These are phyloP conservation scores for Secale cereale DNA, from an alignment of 176 grass and related monocot species.

Conservation along the genomic window DNA sequence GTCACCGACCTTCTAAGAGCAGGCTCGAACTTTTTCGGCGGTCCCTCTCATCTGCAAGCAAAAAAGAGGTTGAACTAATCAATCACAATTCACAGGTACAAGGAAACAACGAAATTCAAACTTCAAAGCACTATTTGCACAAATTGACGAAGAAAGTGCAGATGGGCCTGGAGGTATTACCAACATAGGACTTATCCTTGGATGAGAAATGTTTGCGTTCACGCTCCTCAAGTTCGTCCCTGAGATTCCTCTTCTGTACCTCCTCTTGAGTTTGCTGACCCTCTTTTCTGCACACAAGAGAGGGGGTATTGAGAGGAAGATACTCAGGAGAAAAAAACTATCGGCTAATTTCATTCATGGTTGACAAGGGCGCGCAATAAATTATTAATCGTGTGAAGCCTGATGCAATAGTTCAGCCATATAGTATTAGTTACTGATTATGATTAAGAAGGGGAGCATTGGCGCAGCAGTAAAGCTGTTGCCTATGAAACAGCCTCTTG, in stretches of 20 bases:
- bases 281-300: conserved; percentile 55
- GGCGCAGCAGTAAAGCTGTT: too few species aligned
- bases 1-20: conserved; percentile 63
- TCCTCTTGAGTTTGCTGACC: conserved; percentile 84
- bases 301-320: background rate
- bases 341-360: background rate
- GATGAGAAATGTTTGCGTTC: conserved; percentile 68
- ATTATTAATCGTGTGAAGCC: background rate
- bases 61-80: background rate
- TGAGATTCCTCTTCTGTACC: conserved; percentile 82
- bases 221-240: conserved; percentile 78
- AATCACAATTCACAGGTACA: background rate
- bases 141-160: background rate
- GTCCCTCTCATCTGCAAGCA: conserved; percentile 78
- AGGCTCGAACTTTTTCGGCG: conserved; percentile 68
- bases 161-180: conserved; percentile 31
- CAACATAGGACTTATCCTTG: conserved; percentile 88
- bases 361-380: background rate
- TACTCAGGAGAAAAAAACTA: background rate
- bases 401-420: background rate
- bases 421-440: background rate
- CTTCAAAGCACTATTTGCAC: background rate
- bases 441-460: background rate
- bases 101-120: background rate
- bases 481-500: too few species aligned